Evolutionary conservation across 495 filamentous ascomycete species (phyloP).

Genomic region (Penicillium atrosanguineum): DNA sequence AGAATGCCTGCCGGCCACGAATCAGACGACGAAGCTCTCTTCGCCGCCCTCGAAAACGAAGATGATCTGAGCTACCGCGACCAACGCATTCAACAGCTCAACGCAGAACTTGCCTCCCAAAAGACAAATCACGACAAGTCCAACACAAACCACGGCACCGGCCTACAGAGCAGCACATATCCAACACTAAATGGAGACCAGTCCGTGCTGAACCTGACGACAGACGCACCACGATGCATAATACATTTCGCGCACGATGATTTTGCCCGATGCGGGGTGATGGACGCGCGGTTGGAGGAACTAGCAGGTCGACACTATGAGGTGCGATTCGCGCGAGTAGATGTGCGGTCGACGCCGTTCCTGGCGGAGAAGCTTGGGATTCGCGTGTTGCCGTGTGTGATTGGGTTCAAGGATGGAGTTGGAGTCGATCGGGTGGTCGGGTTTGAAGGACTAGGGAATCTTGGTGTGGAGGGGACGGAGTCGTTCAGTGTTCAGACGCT

Average conservation of each 20-base stretch:
- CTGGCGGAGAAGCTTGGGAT: constrained; percentile 68
- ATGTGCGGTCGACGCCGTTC: constrained; percentile 72
- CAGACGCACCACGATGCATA: constrained; percentile 58
- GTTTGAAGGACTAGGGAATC: constrained; percentile 66
- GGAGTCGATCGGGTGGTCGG: constrained; percentile 67
- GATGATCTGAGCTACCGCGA: constrained; percentile 64
- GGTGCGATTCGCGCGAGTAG: constrained; percentile 64
- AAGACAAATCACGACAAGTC: constrained; percentile 29
- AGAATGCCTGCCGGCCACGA: constrained; percentile 30
- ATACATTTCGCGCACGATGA: constrained; percentile 77
- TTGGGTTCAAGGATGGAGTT: constrained; percentile 69
- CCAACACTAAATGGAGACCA: constrained; percentile 63
- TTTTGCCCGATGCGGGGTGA: constrained; percentile 68
- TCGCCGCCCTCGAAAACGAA: constrained; percentile 66
- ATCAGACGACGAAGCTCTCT: constrained; percentile 70
- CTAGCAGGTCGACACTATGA: constrained; percentile 66
- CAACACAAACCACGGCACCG: constrained; percentile 24
- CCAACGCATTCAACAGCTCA: constrained; percentile 67
- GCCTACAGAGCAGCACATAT: constrained; percentile 45
- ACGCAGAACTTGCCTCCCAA: constrained; percentile 55
- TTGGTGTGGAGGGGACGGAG: constrained; percentile 54
- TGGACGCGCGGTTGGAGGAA: constrained; percentile 62
- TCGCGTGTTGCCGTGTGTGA: constrained; percentile 70
- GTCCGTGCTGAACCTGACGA: constrained; percentile 66
- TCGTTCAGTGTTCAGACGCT: constrained; percentile 60